phyloP scores from a whole-genome alignment of 2,329 filamentous ascomycete genomes.

The Aspergillus sp. region DNA sequence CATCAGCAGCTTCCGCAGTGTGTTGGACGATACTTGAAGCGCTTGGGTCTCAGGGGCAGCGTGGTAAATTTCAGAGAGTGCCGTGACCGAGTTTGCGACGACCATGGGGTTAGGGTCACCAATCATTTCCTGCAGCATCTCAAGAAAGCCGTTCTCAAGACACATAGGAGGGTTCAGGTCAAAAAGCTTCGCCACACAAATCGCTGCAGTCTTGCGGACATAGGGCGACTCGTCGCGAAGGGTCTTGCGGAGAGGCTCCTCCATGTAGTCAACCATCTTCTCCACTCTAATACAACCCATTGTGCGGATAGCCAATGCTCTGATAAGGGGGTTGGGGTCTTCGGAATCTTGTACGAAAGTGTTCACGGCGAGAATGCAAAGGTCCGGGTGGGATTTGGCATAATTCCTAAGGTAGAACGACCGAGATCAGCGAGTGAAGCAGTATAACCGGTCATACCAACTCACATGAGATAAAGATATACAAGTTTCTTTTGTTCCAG shows the following conservation, averaged over 20 bases:
- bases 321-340: slow-evolving; percentile 92
- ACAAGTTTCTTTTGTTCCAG: slow-evolving; percentile 99
- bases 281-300: slow-evolving; percentile 99
- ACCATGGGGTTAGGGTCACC: slow-evolving; percentile 99
- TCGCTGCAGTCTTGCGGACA: slow-evolving; percentile 94
- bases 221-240: slow-evolving; percentile 96
- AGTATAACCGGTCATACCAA: background rate
- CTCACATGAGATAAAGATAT: slow-evolving; percentile 93
- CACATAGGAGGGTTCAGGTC: slow-evolving; percentile 90
- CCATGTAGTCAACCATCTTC: slow-evolving; percentile 99
- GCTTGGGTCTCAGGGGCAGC: slow-evolving; percentile 86
- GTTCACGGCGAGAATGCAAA: slow-evolving; percentile 97
- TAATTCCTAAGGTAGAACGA: slow-evolving; percentile 69
- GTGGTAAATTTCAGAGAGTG: slow-evolving; percentile 85
- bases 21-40: slow-evolving; percentile 73
- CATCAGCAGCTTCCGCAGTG: slow-evolving; percentile 91
- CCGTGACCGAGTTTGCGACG: slow-evolving; percentile 93
- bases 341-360: slow-evolving; percentile 99
- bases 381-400: slow-evolving; percentile 95
- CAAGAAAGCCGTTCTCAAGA: slow-evolving; percentile 93
- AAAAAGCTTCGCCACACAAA: slow-evolving; percentile 96
- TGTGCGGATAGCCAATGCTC: slow-evolving; percentile 90
- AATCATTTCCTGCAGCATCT: slow-evolving; percentile 90
- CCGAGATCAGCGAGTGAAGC: slow-evolving; percentile 12
- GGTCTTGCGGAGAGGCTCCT: slow-evolving; percentile 93